phyloP scores from a whole-genome alignment of 1,284 basidiomycete species.

The Cryptococcus floricola region DNA sequence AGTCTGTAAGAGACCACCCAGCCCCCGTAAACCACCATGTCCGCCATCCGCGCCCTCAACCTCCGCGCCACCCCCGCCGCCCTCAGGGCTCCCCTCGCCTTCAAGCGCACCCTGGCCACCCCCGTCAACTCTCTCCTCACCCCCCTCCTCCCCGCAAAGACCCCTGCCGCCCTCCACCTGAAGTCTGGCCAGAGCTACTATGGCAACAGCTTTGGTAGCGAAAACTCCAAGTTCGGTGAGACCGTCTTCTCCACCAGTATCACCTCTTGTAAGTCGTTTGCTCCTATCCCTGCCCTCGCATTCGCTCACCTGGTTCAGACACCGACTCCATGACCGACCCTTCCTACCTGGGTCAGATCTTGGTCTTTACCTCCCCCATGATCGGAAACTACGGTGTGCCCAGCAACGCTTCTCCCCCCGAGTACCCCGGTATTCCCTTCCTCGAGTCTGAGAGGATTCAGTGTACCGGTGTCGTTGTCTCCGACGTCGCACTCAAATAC shows the following conservation, averaged over 20 bases:
- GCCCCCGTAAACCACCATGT: neutral
- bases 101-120: slow-evolving; percentile 25
- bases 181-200: slow-evolving; percentile 90
- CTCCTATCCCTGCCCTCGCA: neutral
- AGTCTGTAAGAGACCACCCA: slow-evolving; percentile 22
- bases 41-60: neutral
- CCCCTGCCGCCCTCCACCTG: slow-evolving; percentile 84
- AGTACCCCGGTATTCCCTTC: slow-evolving; percentile 79
- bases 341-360: slow-evolving; percentile 94
- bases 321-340: slow-evolving; percentile 99
- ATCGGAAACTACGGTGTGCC: slow-evolving; percentile 99
- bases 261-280: slow-evolving; percentile 72
- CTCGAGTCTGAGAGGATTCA: slow-evolving; percentile 88
- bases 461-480: slow-evolving; percentile 88
- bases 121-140: slow-evolving; percentile 26
- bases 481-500: slow-evolving; percentile 90
- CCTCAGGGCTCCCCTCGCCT: slow-evolving; percentile 6
- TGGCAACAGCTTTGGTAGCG: slow-evolving; percentile 85
- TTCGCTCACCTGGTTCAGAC: slow-evolving; percentile 56
- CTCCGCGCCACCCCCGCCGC: slow-evolving; percentile 9
- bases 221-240: slow-evolving; percentile 86
- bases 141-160: slow-evolving; percentile 42
- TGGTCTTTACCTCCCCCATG: slow-evolving; percentile 96
- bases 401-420: slow-evolving; percentile 69
- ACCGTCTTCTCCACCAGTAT: slow-evolving; percentile 99